A percentile compares a stretch with the other conserved stretches of the same genome.
These are phyloP conservation scores for Carex littledalei DNA, from an alignment of 176 grass and related monocot genomes.

Conservation along the genomic window DNA sequence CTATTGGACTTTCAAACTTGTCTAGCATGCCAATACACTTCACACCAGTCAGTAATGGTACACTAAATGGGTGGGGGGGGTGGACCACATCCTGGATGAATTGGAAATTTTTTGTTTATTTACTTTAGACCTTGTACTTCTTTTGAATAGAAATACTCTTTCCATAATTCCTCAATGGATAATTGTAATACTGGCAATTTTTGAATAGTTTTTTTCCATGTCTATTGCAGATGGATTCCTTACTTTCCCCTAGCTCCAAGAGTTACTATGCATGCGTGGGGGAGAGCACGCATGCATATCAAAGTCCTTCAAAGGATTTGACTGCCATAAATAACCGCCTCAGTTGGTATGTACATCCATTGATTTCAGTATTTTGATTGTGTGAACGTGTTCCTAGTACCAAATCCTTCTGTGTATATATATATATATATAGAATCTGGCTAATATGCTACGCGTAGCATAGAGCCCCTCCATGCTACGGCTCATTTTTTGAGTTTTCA, in stretches of 20 bases:
- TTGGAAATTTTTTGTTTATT: neutral
- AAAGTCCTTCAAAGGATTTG: slow-evolving; percentile 96
- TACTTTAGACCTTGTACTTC: neutral
- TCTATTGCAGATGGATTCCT: slow-evolving; percentile 70
- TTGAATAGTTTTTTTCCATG: neutral
- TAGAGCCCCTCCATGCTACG: too few relatives aligned
- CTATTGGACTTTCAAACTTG: neutral
- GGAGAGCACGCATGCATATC: slow-evolving; percentile 92
- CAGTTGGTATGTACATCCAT: slow-evolving; percentile 43
- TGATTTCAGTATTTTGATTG: neutral
- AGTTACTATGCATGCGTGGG: slow-evolving; percentile 95
- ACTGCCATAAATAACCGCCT: slow-evolving; percentile 84
- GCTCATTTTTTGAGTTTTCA: too few relatives aligned
- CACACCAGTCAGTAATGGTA: neutral
- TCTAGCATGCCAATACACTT: neutral
- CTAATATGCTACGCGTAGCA: too few relatives aligned
- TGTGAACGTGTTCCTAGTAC: neutral
- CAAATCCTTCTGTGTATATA: neutral
- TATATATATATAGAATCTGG: too few relatives aligned
- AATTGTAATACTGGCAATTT: neutral
- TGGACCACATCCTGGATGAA: too few relatives aligned
- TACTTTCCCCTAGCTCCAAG: slow-evolving; percentile 96
- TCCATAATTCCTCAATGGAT: neutral
- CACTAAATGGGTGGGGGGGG: neutral
- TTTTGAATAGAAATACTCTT: neutral